Percentiles rank a stretch among this genome's conserved stretches.
Conservation (phyloP, 202 grass and related monocot species). For the Brachypodium distachyon region DNA sequence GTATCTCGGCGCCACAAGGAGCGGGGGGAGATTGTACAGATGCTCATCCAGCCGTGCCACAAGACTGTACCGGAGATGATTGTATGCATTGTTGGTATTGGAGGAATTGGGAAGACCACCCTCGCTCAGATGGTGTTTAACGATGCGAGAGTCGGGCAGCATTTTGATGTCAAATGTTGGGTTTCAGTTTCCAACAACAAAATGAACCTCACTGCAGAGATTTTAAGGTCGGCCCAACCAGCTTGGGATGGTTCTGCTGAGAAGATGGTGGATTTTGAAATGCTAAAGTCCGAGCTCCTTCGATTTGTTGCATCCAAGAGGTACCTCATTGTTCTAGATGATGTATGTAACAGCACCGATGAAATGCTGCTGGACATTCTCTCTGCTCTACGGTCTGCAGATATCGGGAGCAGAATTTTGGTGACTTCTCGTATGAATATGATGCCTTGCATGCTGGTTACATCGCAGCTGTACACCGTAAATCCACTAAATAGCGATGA, state of each 20-base stretch:
- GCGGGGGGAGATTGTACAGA: not conserved
- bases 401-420: not conserved
- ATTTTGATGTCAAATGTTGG: not conserved
- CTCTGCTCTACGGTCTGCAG: not conserved
- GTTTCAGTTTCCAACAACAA: not conserved
- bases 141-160: not conserved
- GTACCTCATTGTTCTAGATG: constrained; percentile 21
- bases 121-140: not conserved
- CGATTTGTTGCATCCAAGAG: not conserved
- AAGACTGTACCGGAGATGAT: not conserved
- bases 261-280: not conserved
- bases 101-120: not conserved
- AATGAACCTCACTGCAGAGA: not conserved
- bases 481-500: not conserved
- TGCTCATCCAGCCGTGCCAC: not conserved
- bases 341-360: not conserved
- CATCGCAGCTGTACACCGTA: not conserved
- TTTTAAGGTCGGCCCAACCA: not conserved
- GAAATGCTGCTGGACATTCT: not conserved
- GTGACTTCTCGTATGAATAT: not conserved
- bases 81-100: not conserved
- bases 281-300: not conserved
- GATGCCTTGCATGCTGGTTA: not conserved
- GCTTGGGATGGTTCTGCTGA: not conserved
- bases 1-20: not conserved